phyloP scores from a whole-genome alignment of 139 green algal species.

The Pycnococcus provasolii region DNA sequence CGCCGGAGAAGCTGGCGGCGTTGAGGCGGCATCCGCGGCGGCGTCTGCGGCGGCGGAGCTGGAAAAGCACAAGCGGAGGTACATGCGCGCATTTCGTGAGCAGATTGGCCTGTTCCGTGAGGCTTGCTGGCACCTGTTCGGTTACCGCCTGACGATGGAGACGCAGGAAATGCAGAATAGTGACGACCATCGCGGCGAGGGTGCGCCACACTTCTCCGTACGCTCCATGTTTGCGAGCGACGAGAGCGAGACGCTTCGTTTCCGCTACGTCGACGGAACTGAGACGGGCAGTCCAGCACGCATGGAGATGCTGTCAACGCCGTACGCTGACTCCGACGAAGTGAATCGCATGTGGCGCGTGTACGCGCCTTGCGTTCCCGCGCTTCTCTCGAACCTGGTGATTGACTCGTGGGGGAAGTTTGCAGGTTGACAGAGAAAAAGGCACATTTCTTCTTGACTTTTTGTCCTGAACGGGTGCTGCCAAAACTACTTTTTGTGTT shows the following conservation, averaged over 20 bases:
- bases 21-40: neutral
- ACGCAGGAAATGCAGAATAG: neutral
- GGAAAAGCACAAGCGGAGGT: conserved; percentile 12
- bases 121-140: conserved; percentile 23
- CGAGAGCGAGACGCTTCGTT: neutral
- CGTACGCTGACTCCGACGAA: neutral
- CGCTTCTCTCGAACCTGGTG: neutral
- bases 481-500: no score
- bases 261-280: neutral
- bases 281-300: no score
- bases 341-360: neutral
- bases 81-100: conserved; percentile 21
- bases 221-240: neutral
- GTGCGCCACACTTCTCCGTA: neutral
- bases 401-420: neutral
- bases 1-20: conserved; percentile 11
- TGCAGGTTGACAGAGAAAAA: no score
- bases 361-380: neutral
- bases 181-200: neutral
- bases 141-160: conserved; percentile 16
- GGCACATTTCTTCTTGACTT: no score
- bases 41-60: conserved; percentile 13
- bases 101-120: conserved; percentile 17
- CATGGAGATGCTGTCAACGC: neutral
- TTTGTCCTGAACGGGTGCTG: no score